Percentiles rank a stretch among this genome's conserved stretches.
Conservation (phyloP, 2,329 filamentous ascomycete genomes). For the Fusarium pseudograminearum region DNA sequence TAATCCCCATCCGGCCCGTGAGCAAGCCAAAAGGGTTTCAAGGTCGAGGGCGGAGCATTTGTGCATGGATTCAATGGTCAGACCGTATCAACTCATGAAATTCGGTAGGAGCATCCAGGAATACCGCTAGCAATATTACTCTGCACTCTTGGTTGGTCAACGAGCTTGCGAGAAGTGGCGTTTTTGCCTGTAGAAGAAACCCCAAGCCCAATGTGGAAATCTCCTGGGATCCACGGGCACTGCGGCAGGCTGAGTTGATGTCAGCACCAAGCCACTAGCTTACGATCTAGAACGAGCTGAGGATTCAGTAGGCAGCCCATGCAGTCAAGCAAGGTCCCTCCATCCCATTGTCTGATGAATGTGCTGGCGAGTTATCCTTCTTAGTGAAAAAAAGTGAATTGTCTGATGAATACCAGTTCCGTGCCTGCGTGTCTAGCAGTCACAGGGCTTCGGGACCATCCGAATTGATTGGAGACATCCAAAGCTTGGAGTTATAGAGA, state of each 20-base stretch:
- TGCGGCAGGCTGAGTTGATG: conserved; percentile 16
- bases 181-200: not conserved
- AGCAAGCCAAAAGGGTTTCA: conserved; percentile 13
- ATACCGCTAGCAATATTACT: not conserved
- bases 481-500: not conserved
- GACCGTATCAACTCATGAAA: not conserved
- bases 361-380: too few species aligned
- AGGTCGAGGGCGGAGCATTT: conserved; percentile 28
- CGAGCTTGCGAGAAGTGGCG: not conserved
- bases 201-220: not conserved
- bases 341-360: not conserved
- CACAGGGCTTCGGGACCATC: conserved; percentile 28
- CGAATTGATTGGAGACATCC: conserved; percentile 8
- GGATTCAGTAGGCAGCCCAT: not conserved
- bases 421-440: not conserved
- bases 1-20: conserved; percentile 32
- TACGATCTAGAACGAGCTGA: conserved; percentile 33
- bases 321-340: not conserved
- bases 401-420: not conserved
- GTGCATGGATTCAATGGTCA: conserved; percentile 20
- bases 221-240: not conserved
- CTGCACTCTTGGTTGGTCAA: not conserved
- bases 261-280: conserved; percentile 27
- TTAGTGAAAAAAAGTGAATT: too few species aligned
- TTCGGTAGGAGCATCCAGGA: not conserved